Base-by-base conservation (phyloP, 2,329 filamentous ascomycete genomes). In the Alternaria viburni region DNA sequence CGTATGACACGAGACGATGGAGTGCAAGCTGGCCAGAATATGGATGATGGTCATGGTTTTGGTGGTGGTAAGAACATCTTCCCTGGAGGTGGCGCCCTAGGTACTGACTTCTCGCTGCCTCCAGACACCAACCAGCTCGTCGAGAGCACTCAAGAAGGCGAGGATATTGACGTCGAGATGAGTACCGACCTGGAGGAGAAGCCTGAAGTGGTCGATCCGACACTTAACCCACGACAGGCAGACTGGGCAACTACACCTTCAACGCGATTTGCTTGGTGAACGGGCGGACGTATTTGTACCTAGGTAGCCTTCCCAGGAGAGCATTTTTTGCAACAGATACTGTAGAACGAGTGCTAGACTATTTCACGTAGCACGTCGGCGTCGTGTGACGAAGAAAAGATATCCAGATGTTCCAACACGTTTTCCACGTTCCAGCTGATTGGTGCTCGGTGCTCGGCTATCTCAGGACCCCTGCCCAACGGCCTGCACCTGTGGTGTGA, bases 361-460 rank as follows among this genome's bases (percentile, higher is more conserved):
- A 32, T 36, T 25, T 41, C 23, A 30, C 25, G 19, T 19, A 13
- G 7, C 59, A 59, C 8, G 13, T 62, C n/a, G 28, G 11, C 21
- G 25, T 21, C 28, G 26, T n/a, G 23, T 13, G 25, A 25, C 46
- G 36, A 62, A 32, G 43, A 15, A 59, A 58, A 32, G 23, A 17
- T 17, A 9, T 28, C 30, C 23, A 23, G n/a, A 32, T 30, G 23
- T 54, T 58, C 25, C 45, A 15, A 51, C 59, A 51, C 32, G 60
- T 59, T 55, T 13, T 28, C 32, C 44, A 41, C 56, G 32, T 41
- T 30, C 9, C n/a, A 30, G 50, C 25, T 59, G 19, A 59, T 69
- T 69, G 68, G 68, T 54, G 57, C 30, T 67, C 45, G 52, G 65
- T 43, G 56, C 54, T 69, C 65, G 58, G 66, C 57, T 49, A 56